Base-by-base conservation (phyloP, 345 rosid genomes). In the Syzygium jambos region DNA sequence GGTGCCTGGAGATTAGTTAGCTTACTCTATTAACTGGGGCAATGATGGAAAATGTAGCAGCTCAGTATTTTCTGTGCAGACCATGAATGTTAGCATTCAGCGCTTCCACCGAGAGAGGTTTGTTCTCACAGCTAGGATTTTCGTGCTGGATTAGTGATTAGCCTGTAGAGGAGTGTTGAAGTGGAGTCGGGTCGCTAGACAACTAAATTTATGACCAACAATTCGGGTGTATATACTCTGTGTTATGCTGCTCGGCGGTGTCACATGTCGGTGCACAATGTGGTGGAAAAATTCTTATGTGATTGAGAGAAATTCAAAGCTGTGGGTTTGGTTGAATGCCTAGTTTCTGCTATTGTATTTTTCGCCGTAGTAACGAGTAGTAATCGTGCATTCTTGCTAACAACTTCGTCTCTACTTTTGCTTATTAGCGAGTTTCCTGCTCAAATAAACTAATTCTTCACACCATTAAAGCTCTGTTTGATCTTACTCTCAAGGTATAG, bases 281-380 rank as follows among this genome's bases (percentile, higher is more conserved):
- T 34, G 1, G 14, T 38, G 80, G 80, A 19, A 73, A 73, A 34
- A 34, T 73, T 73, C 13, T 19, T 34, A 17, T 73, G 46, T 17
- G 80, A 34, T 17, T 11, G 12, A 34, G 46, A 34, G 7, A 2
- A 34, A 68, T 68, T 34, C 1, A 21, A 34, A 34, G 80, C 9
- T 34, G 41, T 17, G 80, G 80, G 49, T 73, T 73, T 34, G 80
- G 80, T 34, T 68, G 80, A 73, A 73, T 73, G 9, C 49, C 80
- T 73, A 17, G 49, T 19, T 65, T 73, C 80, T 19, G 46, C 25
- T 73, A 73, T 73, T 73, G 49, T 73, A 34, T n/a, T 34, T 13
- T 17, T 34, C 1, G 7, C 0, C 11, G 25, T 34, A 41, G 25
- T 17, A 9, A 68, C 1, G 0, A 34, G 13, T 34, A 17, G 25